Base-by-base conservation (phyloP, 2,329 filamentous ascomycete species). In the Kalmusia sp. region DNA sequence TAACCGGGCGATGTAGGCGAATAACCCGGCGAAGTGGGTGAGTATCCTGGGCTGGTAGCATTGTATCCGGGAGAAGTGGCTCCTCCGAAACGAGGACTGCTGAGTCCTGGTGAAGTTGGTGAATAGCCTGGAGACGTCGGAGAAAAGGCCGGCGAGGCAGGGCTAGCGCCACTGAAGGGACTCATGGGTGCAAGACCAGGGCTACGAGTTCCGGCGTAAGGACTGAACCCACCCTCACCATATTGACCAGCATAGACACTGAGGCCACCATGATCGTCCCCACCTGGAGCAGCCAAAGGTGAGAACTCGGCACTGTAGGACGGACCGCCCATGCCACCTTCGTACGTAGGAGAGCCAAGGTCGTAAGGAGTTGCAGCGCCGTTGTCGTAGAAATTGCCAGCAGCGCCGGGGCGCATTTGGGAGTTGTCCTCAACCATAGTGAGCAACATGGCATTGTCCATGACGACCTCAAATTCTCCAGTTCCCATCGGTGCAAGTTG, bases 401-500 rank as follows among this genome's bases (percentile, higher is more conserved):
- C 93, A 12, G 88, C 87, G 66, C 89, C 90, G 80, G 65, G 64
- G 89, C 91, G 72, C 90, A 70, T 68, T 12, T 72, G 87, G 37
- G 90, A 91, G 74, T 96, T 96, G 76, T 96, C 93, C 44, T 91
- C 92, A 54, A 96, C 92, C 68, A 96, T 92, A 15, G 93, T 96
- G 74, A 96, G 91, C 37, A 98, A 85, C 91, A 99, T 96, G 77
- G 90, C 90, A 61, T 92, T 92, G 72, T 99, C 96, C 62, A 99
- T 84, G 64, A 93, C 87, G 49, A 98, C 87, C 61, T 99, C 92
- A 67, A 99, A 93, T 76, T 96, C 92, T 59, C 95, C 95, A 52
- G 96, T 99, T 58, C 95, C 95, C 84, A 96, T 93, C 25, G 96
- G 95, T 4, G 96, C 95, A 78, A 98, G 86, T 79, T 99, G 95